Percentiles rank a stretch among this genome's conserved stretches.
phyloP scores from a whole-genome alignment of 441 rosid genomes.

The Jatropha podagrica region DNA sequence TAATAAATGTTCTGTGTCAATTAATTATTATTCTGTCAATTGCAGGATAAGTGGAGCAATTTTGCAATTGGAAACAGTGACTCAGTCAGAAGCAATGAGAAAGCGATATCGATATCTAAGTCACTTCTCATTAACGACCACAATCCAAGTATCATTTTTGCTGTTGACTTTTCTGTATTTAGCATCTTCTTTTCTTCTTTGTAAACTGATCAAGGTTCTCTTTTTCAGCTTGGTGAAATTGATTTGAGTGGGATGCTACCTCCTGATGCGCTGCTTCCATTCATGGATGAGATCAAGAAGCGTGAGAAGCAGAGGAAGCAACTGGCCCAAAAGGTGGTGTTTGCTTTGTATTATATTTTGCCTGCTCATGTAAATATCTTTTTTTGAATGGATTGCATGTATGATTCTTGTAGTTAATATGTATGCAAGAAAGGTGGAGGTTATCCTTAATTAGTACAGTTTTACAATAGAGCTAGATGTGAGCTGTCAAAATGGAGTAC shows the following conservation, averaged over 20 bases:
- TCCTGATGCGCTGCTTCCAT: slow-evolving; percentile 65
- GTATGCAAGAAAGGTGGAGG: neutral
- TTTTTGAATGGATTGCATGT: neutral
- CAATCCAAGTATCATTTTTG: slow-evolving; percentile 59
- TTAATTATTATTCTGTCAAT: slow-evolving; percentile 11
- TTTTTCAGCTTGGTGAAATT: slow-evolving; percentile 84
- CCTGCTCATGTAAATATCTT: neutral
- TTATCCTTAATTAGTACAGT: neutral
- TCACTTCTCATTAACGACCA: slow-evolving; percentile 89
- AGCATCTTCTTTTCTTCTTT: neutral
- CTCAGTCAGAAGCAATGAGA: slow-evolving; percentile 82
- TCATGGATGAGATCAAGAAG: slow-evolving; percentile 86
- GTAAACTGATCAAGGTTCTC: slow-evolving; percentile 10
- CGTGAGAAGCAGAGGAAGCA: slow-evolving; percentile 84
- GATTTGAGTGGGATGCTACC: slow-evolving; percentile 71
- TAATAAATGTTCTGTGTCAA: neutral
- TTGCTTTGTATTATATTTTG: slow-evolving; percentile 4
- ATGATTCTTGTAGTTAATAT: neutral
- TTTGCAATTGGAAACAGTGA: slow-evolving; percentile 76
- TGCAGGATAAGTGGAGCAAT: slow-evolving; percentile 77
- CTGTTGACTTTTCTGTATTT: slow-evolving; percentile 3
- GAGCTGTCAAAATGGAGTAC: neutral
- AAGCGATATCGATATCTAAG: slow-evolving; percentile 86
- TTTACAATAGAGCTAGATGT: neutral
- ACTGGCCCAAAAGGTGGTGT: slow-evolving; percentile 65